Base-by-base conservation (phyloP, 2,329 filamentous ascomycete genomes). In the Aspergillus pseudoviridinutans region DNA sequence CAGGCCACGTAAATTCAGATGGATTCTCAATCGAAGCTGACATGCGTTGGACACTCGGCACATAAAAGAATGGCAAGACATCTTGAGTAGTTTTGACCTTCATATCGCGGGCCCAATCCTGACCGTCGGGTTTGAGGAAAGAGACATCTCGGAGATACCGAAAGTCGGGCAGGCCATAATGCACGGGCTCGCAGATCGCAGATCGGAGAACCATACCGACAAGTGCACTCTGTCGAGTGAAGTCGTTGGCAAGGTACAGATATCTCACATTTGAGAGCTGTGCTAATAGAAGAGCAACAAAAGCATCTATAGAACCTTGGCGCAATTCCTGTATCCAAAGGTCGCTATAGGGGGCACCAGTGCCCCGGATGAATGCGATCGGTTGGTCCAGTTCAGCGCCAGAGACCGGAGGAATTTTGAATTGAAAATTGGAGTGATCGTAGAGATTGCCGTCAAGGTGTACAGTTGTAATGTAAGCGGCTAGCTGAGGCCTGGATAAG, bases 61-160 rank as follows among this genome's bases (percentile, higher is more conserved):
- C 32, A 51, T 66, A 66, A 25, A 66, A 63, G 8, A 65, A 49
- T 28, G 63, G 50, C n/a, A 68, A 28, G 46, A 61, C 22, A 50
- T 62, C 61, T 41, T 50, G 29, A 2, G 60, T 63, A 32, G 62
- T 63, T 17, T 53, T 60, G 49, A 50, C 7, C 2, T 35, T 51
- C 49, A 41, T 53, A 46, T 55, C 44, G 27, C 42, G 42, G 1
- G 27, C 52, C n/a, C 42, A 0, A 46, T 57, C 20, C 6, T 35
- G 1, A 22, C 27, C 7, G 2, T 49, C n/a, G 4, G 22, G 49
- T n/a, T 27, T 3, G 4, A 50, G 5, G 20, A 29, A 5, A 12
- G 49, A 22, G 17, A 61, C 54, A 35, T 44, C 32, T 42, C 7
- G 44, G 49, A 56, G 53, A 50, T 32, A 42, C 17, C 12, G 1